Evolutionary conservation across 2,329 filamentous ascomycete species (phyloP), one percentile per base, ranked within the genome.

Genomic region (Fusarium gaditjirri): DNA sequence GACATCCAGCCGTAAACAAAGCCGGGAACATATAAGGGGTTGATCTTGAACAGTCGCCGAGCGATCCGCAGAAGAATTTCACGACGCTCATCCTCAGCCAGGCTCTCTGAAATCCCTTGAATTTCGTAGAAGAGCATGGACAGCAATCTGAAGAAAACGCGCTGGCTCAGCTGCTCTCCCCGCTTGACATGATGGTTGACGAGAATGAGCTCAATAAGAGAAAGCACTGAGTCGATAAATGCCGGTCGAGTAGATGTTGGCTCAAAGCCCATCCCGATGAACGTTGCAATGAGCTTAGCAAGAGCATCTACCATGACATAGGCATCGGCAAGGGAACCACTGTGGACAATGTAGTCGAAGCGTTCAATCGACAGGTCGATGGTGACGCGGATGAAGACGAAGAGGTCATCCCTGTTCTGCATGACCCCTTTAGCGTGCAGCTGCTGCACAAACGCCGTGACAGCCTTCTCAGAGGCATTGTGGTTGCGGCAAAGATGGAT

Each of bases 71-170:
- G 82, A 73, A 94, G 87, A 75, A 97, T 89, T 35, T 92, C 89
- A n/a, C 85, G 85, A 70, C 89, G 88, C 74, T 94, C 91, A 25
- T 87, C 81, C 60, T 91, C 86, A 49, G 86, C 80, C 38, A 91
- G 79, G 62, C 91, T 86, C 68, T 90, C 86, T 17, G 87, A 87
- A 52, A 89, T 84, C 50, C 84, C 78, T 33, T 89, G 86, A 61
- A 95, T 87, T 75, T 96, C 92, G 80, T 93, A 93, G 8, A 99
- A 86, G 52, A 98, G 87, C 76, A 92, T 85, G 0, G 94, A 95
- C 78, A 98, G 92, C 44, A 99, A 87, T 49, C 95, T 91, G 88
- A 95, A 96, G 85, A 98, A 98, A 35, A 97, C 91, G 69, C 94
- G 91, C 78, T 95, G 93, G 76, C 94, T 95, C 84, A 97, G 95